A percentile compares a stretch with the other conserved stretches of the same genome.
These are phyloP conservation scores for Colletotrichum horii DNA, from an alignment of 2,329 filamentous ascomycete species.

Conservation along the genomic window DNA sequence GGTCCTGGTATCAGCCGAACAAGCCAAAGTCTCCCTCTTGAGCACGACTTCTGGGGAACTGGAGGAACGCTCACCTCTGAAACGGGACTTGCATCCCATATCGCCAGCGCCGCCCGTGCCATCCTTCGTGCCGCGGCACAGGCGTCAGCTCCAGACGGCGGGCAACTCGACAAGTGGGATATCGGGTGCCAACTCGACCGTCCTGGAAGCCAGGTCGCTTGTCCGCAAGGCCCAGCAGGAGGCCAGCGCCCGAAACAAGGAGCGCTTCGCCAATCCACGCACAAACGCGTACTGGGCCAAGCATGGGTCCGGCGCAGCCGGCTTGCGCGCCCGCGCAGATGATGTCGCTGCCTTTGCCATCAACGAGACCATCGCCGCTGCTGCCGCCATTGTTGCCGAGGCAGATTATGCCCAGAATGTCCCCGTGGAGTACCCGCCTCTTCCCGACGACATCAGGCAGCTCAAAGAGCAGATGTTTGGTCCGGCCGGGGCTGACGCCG, in stretches of 20 bases:
- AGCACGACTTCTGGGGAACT: background rate
- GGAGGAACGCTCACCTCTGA: background rate
- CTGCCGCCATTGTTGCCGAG: conserved; percentile 1
- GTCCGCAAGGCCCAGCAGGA: background rate
- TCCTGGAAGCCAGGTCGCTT: background rate
- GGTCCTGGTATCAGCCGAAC: background rate
- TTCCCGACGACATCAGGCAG: background rate
- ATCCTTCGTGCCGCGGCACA: background rate
- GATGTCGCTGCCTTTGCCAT: background rate
- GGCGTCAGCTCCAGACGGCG: background rate
- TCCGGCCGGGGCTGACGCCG: background rate
- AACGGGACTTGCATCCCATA: background rate
- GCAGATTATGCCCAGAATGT: background rate
- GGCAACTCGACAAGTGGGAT: background rate
- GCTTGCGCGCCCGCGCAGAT: background rate
- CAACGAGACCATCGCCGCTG: background rate
- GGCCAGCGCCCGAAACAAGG: background rate
- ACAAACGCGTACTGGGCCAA: background rate
- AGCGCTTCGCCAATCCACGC: conserved; percentile 6
- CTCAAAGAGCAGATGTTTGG: background rate
- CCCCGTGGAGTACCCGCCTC: background rate
- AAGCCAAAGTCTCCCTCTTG: background rate
- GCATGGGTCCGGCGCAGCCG: background rate
- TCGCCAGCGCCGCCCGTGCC: background rate
- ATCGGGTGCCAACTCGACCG: background rate